phyloP scores from a whole-genome alignment of 805 yeast genomes.

The Kluyveromyces aestuarii region DNA sequence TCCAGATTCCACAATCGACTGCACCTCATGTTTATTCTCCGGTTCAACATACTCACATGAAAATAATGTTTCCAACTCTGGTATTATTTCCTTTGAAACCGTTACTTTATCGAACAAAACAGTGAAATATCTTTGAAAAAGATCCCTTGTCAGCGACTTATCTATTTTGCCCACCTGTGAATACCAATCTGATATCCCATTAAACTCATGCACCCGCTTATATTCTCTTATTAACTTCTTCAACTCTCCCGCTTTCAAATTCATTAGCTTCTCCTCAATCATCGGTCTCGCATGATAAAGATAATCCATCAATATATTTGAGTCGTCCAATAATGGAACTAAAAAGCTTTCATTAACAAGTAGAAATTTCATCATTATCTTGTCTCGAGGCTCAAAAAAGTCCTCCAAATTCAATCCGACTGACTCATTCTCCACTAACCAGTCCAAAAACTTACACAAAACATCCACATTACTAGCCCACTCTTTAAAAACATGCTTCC shows the following conservation, averaged over 20 bases:
- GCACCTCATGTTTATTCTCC: not conserved
- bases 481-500: conserved; percentile 5
- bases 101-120: conserved; percentile 7
- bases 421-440: conserved; percentile 10
- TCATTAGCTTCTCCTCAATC: conserved; percentile 5
- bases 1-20: conserved; percentile 1
- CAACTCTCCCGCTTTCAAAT: not conserved
- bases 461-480: conserved; percentile 4
- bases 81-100: conserved; percentile 6
- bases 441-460: conserved; percentile 9
- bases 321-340: conserved; percentile 2
- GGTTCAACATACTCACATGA: not conserved
- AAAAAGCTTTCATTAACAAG: conserved; percentile 3
- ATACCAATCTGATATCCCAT: conserved; percentile 6
- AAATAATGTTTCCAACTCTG: conserved; percentile 5
- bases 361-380: conserved; percentile 10
- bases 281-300: conserved; percentile 8
- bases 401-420: conserved; percentile 4
- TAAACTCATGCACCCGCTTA: conserved; percentile 5
- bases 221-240: not conserved
- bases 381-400: conserved; percentile 6
- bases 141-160: conserved; percentile 1
- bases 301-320: conserved; percentile 12
- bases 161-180: not conserved
- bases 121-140: conserved; percentile 4